Base-by-base conservation (phyloP, 2,329 filamentous ascomycete genomes). In the Ophiostoma populinum region DNA sequence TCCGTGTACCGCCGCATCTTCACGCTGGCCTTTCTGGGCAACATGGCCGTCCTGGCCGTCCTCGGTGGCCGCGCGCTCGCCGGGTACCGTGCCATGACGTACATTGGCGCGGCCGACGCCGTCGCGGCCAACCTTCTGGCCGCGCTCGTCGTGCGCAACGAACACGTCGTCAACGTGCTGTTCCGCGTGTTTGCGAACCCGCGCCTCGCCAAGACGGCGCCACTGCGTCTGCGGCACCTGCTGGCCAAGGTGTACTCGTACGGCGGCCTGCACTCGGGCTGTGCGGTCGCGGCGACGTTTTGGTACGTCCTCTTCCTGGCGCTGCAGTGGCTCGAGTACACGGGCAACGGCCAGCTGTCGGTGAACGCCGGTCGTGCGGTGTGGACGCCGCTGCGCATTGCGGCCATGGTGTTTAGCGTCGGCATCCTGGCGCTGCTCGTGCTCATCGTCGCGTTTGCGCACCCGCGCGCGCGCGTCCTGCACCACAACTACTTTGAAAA, bases 181-280 rank as follows among this genome's bases (percentile, higher is more conserved):
- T 67, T 65, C 46, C 45, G 50, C 34, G 40, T 57, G 9, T 59
- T 62, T 35, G 54, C 54, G 42, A 43, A 43, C n/a, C 45, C 45
- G 11, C 34, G 10, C 8, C 19, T 19, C 15, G 26, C 25, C 39
- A 34, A 13, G 22, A 17, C 13, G 7, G 38, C 45, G 2, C 63
- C 64, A 2, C 49, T 66, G 21, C 46, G 55, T 24, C 43, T 63
- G 33, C 59, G 64, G n/a, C 55, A 54, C 7, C 46, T 62, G 24
- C 53, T 55, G 4, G 61, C 63, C 22, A 67, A 67, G 44, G 56
- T 65, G 1, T 67, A 66, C 47, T 62, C 64, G 31, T 62, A 65
- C 43, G 65, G 65, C 15, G 64, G 65, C 17, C 54, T 67, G 4
- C 65, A 68, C 47, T 64, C 59, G 41, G 63, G 63, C n/a, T 63